phyloP scores from a whole-genome alignment of 2,329 filamentous ascomycete genomes.

The Calonectria pteridis region DNA sequence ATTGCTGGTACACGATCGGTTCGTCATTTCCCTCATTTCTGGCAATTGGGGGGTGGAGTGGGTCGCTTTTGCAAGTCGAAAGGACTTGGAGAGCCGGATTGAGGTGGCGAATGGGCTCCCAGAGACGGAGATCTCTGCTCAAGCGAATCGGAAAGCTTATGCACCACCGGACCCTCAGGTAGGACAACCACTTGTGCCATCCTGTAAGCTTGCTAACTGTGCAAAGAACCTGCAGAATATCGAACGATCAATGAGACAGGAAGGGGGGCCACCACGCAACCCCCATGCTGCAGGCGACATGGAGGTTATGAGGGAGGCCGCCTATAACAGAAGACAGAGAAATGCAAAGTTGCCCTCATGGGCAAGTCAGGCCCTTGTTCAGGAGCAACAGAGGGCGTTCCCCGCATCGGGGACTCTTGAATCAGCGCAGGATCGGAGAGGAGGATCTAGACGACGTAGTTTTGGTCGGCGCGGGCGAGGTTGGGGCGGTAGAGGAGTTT shows the following conservation, averaged over 20 bases:
- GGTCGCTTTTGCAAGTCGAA: slow-evolving; percentile 44
- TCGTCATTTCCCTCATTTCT: slow-evolving; percentile 47
- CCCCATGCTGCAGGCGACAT: slow-evolving; percentile 45
- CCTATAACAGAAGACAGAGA: slow-evolving; percentile 45
- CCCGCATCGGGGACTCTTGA: slow-evolving; percentile 27
- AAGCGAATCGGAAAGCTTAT: slow-evolving; percentile 35
- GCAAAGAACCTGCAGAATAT: slow-evolving; percentile 52
- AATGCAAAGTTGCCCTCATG: slow-evolving; percentile 46
- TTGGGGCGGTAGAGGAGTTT: background rate
- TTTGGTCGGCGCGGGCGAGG: background rate
- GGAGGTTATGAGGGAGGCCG: slow-evolving; percentile 50
- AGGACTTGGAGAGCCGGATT: slow-evolving; percentile 44
- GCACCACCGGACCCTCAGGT: slow-evolving; percentile 48
- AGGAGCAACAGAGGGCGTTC: slow-evolving; percentile 30
- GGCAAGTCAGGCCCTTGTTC: slow-evolving; percentile 47
- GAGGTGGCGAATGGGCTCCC: slow-evolving; percentile 42
- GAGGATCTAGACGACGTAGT: background rate
- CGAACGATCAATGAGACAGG: slow-evolving; percentile 34
- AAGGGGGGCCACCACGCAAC: slow-evolving; percentile 19
- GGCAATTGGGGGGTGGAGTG: slow-evolving; percentile 43
- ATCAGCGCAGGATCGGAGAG: background rate
- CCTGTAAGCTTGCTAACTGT: background rate
- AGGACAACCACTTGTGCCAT: slow-evolving; percentile 35
- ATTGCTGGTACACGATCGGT: slow-evolving; percentile 44
- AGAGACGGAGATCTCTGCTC: slow-evolving; percentile 41